Base-by-base conservation (phyloP, 306 rosid genomes). In the Citrullus mucosospermus region DNA sequence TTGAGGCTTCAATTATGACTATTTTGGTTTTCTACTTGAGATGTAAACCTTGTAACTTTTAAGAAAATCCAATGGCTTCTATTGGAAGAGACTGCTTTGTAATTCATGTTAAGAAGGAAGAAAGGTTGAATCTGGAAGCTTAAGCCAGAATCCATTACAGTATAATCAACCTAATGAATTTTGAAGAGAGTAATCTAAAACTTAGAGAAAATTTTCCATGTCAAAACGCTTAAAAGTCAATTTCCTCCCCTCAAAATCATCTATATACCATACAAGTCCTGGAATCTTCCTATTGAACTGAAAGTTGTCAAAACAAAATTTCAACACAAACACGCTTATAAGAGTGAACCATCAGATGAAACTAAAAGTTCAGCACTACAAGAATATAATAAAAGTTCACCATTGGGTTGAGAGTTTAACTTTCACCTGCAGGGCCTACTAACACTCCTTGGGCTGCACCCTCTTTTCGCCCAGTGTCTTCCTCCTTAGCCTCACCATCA, bases 371-470 rank as follows among this genome's bases (percentile, higher is more conserved):
- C 0, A 72, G 60, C 60, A 51, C 43, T 50, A 73, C 60, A 73
- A 15, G 39, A 73, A 73, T 16, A 73, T 51, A 61, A 16, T 51
- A 1, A 8, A 51, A 73, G 60, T 50, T 51, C 43, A 7, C 1
- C 14, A 46, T 13, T 14, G 56, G 6, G 53, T 71, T 48, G 76
- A 4, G 77, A 53, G 57, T 53, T 51, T 88, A 89, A 20, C 85
- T 85, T 41, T 85, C 95, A 63, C 91, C 76, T 0, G 98, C 98
- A 44, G 97, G 97, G 57, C 97, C 97, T 4, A 95, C 98, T 39
- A 92, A 92, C 71, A 95, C 98, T 61, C 98, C 98, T 70, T 92
- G 98, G 15, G 98, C 95, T 62, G 97, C 84, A 17, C 96, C 97
- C 86, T 92, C 98, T 85, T 95, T 95, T 75, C 86, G 84, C 30